Conservation (phyloP, 257 asterid species). For the Pogostemon cablin region DNA sequence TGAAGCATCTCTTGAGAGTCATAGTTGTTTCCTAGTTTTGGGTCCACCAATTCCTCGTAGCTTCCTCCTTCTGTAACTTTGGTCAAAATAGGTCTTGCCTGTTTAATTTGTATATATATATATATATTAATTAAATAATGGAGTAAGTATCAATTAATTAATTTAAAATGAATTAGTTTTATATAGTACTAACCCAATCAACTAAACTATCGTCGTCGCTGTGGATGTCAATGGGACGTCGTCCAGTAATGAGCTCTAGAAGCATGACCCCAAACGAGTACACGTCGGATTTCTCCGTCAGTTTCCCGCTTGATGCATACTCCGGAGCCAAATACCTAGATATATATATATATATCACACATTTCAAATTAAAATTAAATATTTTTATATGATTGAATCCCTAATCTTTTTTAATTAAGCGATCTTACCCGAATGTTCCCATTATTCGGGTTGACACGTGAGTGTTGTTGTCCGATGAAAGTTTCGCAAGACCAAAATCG, state of each 20-base stretch:
- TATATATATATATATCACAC: neutral
- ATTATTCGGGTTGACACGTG: slow-evolving; percentile 94
- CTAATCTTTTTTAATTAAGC: neutral
- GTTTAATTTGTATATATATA: neutral
- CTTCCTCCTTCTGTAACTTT: slow-evolving; percentile 56
- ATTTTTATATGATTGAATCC: neutral
- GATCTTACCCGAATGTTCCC: slow-evolving; percentile 91
- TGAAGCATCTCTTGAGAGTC: slow-evolving; percentile 73
- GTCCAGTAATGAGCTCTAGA: slow-evolving; percentile 81
- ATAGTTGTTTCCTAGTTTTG: slow-evolving; percentile 54
- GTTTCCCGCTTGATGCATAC: slow-evolving; percentile 89
- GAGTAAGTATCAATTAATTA: too few relatives aligned
- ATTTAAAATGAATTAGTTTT: neutral
- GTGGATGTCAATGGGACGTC: slow-evolving; percentile 59
- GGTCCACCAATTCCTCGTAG: slow-evolving; percentile 74
- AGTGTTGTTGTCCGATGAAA: slow-evolving; percentile 67
- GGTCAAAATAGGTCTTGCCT: slow-evolving; percentile 78
- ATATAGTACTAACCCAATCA: slow-evolving; percentile 64
- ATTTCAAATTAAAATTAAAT: too few relatives aligned
- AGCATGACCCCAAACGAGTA: slow-evolving; percentile 86
- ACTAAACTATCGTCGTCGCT: slow-evolving; percentile 72
- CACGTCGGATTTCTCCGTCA: slow-evolving; percentile 87
- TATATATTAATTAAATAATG: neutral
- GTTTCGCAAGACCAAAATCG: slow-evolving; percentile 94
- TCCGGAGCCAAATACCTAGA: slow-evolving; percentile 87